phyloP scores from a whole-genome alignment of 176 grass and related monocot genomes.

The Rhynchospora breviuscula region DNA sequence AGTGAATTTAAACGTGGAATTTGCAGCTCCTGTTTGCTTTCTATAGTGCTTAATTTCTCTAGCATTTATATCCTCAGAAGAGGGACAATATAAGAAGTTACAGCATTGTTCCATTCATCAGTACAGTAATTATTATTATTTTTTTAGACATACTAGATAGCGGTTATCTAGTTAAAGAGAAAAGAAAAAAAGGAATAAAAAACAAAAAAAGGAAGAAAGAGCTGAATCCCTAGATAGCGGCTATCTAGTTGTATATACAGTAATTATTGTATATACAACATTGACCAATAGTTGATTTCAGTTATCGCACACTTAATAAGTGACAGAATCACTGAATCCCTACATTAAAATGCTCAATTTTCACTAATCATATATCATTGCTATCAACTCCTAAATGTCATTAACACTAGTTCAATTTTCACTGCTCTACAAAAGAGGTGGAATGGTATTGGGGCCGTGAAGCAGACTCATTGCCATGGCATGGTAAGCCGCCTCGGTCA shows the following conservation, averaged over 20 bases:
- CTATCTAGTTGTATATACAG: too few species aligned
- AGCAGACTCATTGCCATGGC: slow-evolving; percentile 62
- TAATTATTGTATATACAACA: not conserved
- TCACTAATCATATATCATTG: not conserved
- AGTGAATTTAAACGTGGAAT: not conserved
- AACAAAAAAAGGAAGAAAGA: too few species aligned
- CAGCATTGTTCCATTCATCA: not conserved
- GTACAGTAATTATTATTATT: not conserved
- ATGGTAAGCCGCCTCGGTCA: slow-evolving; percentile 74
- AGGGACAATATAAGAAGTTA: not conserved
- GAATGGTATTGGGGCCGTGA: slow-evolving; percentile 50
- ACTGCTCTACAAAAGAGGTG: slow-evolving; percentile 32
- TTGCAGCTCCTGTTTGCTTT: too few species aligned
- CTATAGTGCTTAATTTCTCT: too few species aligned
- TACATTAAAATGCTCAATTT: not conserved
- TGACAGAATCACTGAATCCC: not conserved
- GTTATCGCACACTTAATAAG: not conserved
- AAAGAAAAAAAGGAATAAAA: too few species aligned
- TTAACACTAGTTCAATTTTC: not conserved
- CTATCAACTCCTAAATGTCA: not conserved
- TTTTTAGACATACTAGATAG: too few species aligned
- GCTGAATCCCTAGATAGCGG: too few species aligned
- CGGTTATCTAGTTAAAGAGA: too few species aligned
- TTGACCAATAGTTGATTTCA: not conserved
- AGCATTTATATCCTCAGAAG: slow-evolving; percentile 2